Evolutionary conservation across 208 protist species (phyloP).

Genomic region (Porcisia deanei): DNA sequence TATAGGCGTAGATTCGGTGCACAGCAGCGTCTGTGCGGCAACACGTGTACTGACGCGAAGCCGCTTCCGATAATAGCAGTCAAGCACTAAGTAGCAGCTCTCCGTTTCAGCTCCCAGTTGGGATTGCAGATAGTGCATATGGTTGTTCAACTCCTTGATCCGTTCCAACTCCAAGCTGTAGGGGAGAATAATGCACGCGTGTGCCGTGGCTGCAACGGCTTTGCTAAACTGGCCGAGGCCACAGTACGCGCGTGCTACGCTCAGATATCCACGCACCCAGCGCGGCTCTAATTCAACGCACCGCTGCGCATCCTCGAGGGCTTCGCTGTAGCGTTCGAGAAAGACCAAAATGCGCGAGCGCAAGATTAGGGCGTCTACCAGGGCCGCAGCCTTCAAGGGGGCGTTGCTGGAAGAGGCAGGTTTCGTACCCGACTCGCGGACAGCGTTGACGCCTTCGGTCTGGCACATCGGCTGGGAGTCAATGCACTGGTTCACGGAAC

Average conservation of each 20-base stretch:
- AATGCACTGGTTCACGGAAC: slow-evolving; percentile 19
- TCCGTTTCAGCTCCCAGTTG: slow-evolving; percentile 25
- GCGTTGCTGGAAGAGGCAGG: neutral
- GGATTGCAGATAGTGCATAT: slow-evolving; percentile 53
- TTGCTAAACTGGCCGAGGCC: slow-evolving; percentile 54
- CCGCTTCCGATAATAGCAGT: slow-evolving; percentile 58
- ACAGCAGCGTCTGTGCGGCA: slow-evolving; percentile 27
- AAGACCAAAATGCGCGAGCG: slow-evolving; percentile 75
- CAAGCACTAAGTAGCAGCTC: slow-evolving; percentile 44
- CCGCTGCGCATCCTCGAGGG: slow-evolving; percentile 52
- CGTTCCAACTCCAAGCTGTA: slow-evolving; percentile 60
- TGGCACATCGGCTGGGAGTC: neutral
- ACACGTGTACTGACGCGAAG: slow-evolving; percentile 26
- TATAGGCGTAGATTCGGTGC: slow-evolving; percentile 42
- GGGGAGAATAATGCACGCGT: slow-evolving; percentile 46
- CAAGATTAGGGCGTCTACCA: slow-evolving; percentile 51
- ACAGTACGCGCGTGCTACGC: slow-evolving; percentile 59
- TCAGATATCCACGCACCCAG: slow-evolving; percentile 69
- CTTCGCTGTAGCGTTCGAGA: slow-evolving; percentile 44
- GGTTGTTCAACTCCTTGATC: slow-evolving; percentile 57
- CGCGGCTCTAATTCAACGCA: slow-evolving; percentile 48
- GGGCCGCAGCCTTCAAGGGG: neutral
- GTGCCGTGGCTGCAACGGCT: slow-evolving; percentile 32
- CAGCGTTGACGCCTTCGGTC: neutral
- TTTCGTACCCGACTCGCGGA: neutral